phyloP scores from a whole-genome alignment of 441 rosid species.

The Biscutella auriculata region DNA sequence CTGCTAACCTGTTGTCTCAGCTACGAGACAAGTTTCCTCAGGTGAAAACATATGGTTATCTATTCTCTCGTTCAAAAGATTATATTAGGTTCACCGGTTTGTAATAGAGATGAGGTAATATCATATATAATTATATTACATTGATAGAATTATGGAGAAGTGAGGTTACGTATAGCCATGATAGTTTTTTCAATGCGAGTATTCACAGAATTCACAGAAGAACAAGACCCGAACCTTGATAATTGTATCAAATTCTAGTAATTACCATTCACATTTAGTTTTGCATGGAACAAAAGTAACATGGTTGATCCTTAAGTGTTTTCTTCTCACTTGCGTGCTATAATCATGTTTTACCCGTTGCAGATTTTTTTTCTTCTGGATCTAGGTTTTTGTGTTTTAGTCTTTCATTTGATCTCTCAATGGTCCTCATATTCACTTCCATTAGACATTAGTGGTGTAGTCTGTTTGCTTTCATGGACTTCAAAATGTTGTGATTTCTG shows the following conservation, averaged over 20 bases:
- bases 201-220: neutral
- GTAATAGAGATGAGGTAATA: neutral
- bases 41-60: conserved; percentile 33
- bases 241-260: neutral
- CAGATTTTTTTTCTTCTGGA: neutral
- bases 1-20: conserved; percentile 76
- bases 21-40: conserved; percentile 94
- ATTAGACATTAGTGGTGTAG: neutral
- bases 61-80: neutral
- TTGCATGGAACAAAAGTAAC: neutral
- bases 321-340: neutral
- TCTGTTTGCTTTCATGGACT: neutral
- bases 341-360: neutral
- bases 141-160: neutral
- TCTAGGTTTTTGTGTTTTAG: neutral
- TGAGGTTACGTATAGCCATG: neutral
- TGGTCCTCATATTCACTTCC: conserved; percentile 7
- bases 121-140: neutral
- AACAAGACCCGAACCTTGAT: conserved; percentile 2
- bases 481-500: neutral
- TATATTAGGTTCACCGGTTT: neutral
- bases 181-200: neutral
- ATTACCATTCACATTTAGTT: neutral
- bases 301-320: neutral
- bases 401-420: neutral